A percentile compares a stretch with the other conserved stretches of the same genome.
Conservation (phyloP, 345 rosid genomes). For the Diplotaxis tenuifolia region DNA sequence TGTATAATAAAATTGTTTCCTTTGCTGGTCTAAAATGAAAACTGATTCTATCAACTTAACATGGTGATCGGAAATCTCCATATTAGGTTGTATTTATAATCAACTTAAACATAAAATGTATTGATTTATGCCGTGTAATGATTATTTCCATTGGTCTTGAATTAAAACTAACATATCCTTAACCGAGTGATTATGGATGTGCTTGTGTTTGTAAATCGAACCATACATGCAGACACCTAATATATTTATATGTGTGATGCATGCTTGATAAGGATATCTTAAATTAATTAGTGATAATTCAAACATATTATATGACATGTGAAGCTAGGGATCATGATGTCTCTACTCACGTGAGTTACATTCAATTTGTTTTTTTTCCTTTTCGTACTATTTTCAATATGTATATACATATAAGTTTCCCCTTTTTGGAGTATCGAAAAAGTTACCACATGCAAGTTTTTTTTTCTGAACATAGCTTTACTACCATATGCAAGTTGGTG, state of each 20-base stretch:
- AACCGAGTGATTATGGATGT: slow-evolving; percentile 28
- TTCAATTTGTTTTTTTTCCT: slow-evolving; percentile 7
- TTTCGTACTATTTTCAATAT: slow-evolving; percentile 23
- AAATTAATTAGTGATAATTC: slow-evolving; percentile 27
- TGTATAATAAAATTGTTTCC: neutral
- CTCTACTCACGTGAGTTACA: slow-evolving; percentile 33
- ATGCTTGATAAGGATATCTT: slow-evolving; percentile 33
- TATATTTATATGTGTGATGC: slow-evolving; percentile 23
- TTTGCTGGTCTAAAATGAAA: neutral
- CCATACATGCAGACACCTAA: slow-evolving; percentile 14
- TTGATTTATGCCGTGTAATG: slow-evolving; percentile 3
- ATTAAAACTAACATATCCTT: slow-evolving; percentile 31
- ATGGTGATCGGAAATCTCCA: neutral
- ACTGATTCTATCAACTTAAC: neutral
- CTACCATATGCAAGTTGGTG: slow-evolving; percentile 25
- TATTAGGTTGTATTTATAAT: neutral
- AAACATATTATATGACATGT: slow-evolving; percentile 10
- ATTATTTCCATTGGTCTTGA: slow-evolving; percentile 24
- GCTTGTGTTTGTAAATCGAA: slow-evolving; percentile 14
- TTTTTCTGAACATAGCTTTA: too few relatives aligned
- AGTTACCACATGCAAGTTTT: slow-evolving; percentile 31
- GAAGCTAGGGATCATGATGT: slow-evolving; percentile 30
- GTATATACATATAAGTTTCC: slow-evolving; percentile 6
- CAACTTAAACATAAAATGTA: neutral
- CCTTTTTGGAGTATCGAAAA: slow-evolving; percentile 37